Percentiles rank a stretch among this genome's conserved stretches.
These are phyloP conservation scores for Paracamarosporium sp. DNA, from an alignment of 2,329 filamentous ascomycete species.

Conservation along the genomic window DNA sequence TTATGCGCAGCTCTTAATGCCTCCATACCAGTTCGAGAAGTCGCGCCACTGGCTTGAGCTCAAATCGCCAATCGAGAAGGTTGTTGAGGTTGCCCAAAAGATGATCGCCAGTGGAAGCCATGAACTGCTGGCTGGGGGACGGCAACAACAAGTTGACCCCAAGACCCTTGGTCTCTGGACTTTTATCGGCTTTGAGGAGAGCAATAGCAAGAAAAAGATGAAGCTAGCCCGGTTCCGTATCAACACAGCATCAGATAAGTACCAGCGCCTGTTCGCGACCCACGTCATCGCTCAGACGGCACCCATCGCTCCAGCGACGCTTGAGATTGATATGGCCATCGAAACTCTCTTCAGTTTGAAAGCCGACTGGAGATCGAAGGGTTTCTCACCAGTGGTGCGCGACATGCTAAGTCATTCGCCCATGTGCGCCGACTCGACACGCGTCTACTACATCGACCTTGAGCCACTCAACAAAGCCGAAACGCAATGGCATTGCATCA, in stretches of 20 bases:
- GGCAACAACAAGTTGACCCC: neutral
- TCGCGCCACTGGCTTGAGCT: constrained; percentile 22
- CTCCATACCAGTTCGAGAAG: constrained; percentile 35
- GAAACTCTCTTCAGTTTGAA: constrained; percentile 41
- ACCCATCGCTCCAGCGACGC: constrained; percentile 47
- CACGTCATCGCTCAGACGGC: constrained; percentile 52
- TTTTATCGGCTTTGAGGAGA: constrained; percentile 16
- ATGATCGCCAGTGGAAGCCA: neutral
- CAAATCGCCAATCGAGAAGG: neutral
- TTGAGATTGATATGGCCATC: constrained; percentile 47
- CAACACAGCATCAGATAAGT: constrained; percentile 48
- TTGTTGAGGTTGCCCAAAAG: constrained; percentile 26
- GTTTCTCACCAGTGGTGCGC: constrained; percentile 20
- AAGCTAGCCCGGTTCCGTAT: constrained; percentile 51
- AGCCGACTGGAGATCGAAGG: constrained; percentile 17
- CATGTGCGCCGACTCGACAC: neutral
- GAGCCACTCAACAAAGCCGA: neutral
- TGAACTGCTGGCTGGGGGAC: too few species aligned
- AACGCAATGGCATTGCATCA: neutral
- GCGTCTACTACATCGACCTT: neutral
- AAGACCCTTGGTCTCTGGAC: constrained; percentile 28
- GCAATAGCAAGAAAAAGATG: constrained; percentile 8
- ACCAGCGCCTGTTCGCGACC: constrained; percentile 40
- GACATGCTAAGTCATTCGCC: constrained; percentile 28
- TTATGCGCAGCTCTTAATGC: constrained; percentile 44